Conservation (phyloP, 2,329 filamentous ascomycete species). For the Claviceps sp. region DNA sequence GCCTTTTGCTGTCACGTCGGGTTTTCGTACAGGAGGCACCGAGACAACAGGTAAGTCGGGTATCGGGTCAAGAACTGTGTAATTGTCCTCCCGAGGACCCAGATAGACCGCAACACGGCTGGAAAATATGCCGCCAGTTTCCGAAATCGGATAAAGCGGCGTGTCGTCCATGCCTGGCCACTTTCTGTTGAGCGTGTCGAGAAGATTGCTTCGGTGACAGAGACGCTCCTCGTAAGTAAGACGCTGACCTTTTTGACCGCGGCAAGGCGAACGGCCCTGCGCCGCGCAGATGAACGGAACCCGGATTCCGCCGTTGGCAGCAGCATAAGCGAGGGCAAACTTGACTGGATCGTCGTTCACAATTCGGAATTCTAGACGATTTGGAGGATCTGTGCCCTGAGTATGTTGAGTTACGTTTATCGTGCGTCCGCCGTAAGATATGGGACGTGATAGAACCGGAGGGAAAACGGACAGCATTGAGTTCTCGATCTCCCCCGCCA, state of each 20-base stretch:
- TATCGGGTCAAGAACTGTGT: slow-evolving; percentile 43
- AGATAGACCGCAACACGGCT: slow-evolving; percentile 60
- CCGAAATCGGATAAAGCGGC: slow-evolving; percentile 58
- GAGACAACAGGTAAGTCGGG: slow-evolving; percentile 56
- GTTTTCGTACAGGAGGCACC: slow-evolving; percentile 57
- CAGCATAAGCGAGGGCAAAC: slow-evolving; percentile 43
- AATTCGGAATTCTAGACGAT: slow-evolving; percentile 37
- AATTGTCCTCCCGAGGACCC: slow-evolving; percentile 48
- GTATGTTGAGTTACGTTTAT: slow-evolving; percentile 28
- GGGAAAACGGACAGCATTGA: slow-evolving; percentile 55
- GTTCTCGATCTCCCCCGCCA: slow-evolving; percentile 61
- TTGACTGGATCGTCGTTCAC: slow-evolving; percentile 45
- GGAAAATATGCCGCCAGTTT: slow-evolving; percentile 56
- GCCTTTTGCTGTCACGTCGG: slow-evolving; percentile 57
- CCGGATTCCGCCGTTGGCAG: slow-evolving; percentile 25
- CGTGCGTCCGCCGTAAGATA: slow-evolving; percentile 39
- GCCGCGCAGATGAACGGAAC: slow-evolving; percentile 61
- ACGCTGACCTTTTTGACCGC: slow-evolving; percentile 61
- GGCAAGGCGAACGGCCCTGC: slow-evolving; percentile 62
- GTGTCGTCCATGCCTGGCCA: slow-evolving; percentile 31
- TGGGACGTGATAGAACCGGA: slow-evolving; percentile 45
- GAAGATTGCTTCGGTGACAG: slow-evolving; percentile 60
- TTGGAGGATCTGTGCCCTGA: slow-evolving; percentile 25
- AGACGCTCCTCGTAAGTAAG: slow-evolving; percentile 49
- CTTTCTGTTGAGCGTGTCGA: slow-evolving; percentile 51